A percentile compares a stretch with the other conserved stretches of the same genome.
Conservation (phyloP, 1,284 basidiomycete species). For the Inonotus obliquus region DNA sequence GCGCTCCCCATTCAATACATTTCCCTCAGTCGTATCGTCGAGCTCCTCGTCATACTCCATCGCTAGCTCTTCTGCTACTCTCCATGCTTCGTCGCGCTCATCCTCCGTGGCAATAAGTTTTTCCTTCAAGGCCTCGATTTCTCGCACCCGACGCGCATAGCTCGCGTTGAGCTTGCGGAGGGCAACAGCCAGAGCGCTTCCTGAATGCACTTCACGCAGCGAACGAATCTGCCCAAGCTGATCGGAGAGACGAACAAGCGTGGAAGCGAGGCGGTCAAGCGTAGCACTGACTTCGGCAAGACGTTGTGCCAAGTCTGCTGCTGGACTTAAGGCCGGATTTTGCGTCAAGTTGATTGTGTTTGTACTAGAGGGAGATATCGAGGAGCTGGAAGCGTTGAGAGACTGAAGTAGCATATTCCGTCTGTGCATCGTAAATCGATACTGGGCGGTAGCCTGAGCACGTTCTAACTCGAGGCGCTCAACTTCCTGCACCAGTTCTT, state of each 20-base stretch:
- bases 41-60: slow-evolving; percentile 50
- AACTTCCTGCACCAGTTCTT: slow-evolving; percentile 50
- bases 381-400: slow-evolving; percentile 34
- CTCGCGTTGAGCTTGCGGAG: slow-evolving; percentile 73
- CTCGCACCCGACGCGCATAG: slow-evolving; percentile 57
- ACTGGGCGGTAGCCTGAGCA: slow-evolving; percentile 51
- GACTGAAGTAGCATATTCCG: slow-evolving; percentile 69
- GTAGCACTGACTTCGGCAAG: slow-evolving; percentile 44
- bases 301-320: slow-evolving; percentile 42
- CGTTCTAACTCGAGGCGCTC: slow-evolving; percentile 46
- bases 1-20: slow-evolving; percentile 24
- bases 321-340: slow-evolving; percentile 14
- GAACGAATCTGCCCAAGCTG: slow-evolving; percentile 59
- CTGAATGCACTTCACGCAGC: slow-evolving; percentile 59
- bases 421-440: slow-evolving; percentile 63
- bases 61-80: slow-evolving; percentile 66
- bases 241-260: slow-evolving; percentile 49
- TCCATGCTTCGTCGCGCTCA: slow-evolving; percentile 78
- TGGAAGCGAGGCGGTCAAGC: slow-evolving; percentile 2
- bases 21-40: slow-evolving; percentile 22
- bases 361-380: slow-evolving; percentile 23
- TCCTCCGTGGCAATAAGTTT: slow-evolving; percentile 53
- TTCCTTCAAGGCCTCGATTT: slow-evolving; percentile 44
- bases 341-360: slow-evolving; percentile 1
- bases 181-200: slow-evolving; percentile 69